These are phyloP conservation scores for Lactarius akahatsu DNA, from an alignment of 768 basidiomycete genomes.

Conservation along the genomic window DNA sequence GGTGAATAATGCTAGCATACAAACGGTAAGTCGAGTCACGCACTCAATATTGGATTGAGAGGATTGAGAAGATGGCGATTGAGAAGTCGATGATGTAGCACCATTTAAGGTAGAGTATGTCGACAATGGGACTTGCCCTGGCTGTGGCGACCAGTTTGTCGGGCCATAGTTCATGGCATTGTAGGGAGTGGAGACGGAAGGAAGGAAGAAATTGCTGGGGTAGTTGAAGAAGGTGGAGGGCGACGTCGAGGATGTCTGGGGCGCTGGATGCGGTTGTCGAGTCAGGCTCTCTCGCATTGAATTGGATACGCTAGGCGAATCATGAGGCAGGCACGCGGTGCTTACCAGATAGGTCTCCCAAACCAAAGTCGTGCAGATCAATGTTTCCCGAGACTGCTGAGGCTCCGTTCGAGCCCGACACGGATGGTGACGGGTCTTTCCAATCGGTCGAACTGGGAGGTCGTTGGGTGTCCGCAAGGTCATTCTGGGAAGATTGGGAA, in stretches of 20 bases:
- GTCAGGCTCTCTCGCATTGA: conserved; percentile 15
- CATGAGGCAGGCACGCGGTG: conserved; percentile 20
- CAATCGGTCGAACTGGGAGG: conserved; percentile 33
- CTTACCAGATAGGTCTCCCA: conserved; percentile 31
- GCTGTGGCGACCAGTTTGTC: conserved; percentile 45
- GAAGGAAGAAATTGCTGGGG: conserved; percentile 41
- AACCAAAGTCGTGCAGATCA: conserved; percentile 30
- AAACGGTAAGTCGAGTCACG: conserved; percentile 5
- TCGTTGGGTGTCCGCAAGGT: conserved; percentile 33
- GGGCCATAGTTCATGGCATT: conserved; percentile 56
- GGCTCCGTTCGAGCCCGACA: conserved; percentile 34
- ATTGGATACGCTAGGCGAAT: conserved; percentile 5
- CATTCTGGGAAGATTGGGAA: conserved; percentile 21
- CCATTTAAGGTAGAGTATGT: conserved; percentile 77
- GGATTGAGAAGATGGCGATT: conserved; percentile 36
- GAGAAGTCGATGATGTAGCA: conserved; percentile 54
- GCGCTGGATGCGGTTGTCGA: conserved; percentile 28
- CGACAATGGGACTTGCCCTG: conserved; percentile 56
- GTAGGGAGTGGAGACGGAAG: conserved; percentile 46
- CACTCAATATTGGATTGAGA: conserved; percentile 33
- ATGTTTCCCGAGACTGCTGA: conserved; percentile 33
- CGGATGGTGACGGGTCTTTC: conserved; percentile 39
- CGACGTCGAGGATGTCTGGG: conserved; percentile 42
- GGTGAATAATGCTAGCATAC: conserved; percentile 20
- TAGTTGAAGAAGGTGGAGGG: conserved; percentile 39